Evolutionary conservation across 2,329 filamentous ascomycete genomes (phyloP).

Genomic region (Phialophora expanda): DNA sequence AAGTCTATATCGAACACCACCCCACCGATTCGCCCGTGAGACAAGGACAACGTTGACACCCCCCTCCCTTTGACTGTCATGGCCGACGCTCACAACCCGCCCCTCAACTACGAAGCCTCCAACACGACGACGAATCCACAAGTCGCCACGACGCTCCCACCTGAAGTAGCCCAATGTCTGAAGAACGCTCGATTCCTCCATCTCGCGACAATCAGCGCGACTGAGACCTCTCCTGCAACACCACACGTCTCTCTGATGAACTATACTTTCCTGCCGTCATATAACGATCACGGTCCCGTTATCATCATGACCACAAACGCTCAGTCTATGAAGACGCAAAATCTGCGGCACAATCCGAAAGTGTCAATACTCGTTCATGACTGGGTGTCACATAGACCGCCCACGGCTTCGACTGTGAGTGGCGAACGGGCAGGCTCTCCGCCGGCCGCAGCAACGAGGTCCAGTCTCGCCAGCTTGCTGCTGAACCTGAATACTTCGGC

Average conservation of each 20-base stretch:
- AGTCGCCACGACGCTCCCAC: slow-evolving; percentile 71
- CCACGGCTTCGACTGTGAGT: slow-evolving; percentile 63
- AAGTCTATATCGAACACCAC: neutral
- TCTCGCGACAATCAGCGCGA: slow-evolving; percentile 75
- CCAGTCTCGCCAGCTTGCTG: slow-evolving; percentile 79
- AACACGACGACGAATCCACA: slow-evolving; percentile 74
- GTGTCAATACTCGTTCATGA: slow-evolving; percentile 97
- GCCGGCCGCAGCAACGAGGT: slow-evolving; percentile 66
- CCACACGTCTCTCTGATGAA: slow-evolving; percentile 98
- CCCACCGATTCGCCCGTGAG: neutral
- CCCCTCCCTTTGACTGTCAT: slow-evolving; percentile 41
- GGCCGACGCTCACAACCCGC: slow-evolving; percentile 63
- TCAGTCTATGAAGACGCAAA: slow-evolving; percentile 72
- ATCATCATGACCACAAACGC: slow-evolving; percentile 93
- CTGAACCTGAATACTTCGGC: slow-evolving; percentile 90
- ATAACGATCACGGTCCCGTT: slow-evolving; percentile 61
- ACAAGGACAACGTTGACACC: neutral
- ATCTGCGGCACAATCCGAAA: slow-evolving; percentile 80
- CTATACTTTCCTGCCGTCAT: slow-evolving; percentile 85
- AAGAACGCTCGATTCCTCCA: slow-evolving; percentile 97
- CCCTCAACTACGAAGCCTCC: slow-evolving; percentile 76
- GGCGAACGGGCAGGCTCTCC: slow-evolving; percentile 65
- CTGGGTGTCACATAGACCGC: slow-evolving; percentile 92
- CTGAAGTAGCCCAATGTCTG: slow-evolving; percentile 86
- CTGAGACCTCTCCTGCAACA: slow-evolving; percentile 61